phyloP scores from a whole-genome alignment of 1,139 yeast genomes.

The Blastobotrys elegans region DNA sequence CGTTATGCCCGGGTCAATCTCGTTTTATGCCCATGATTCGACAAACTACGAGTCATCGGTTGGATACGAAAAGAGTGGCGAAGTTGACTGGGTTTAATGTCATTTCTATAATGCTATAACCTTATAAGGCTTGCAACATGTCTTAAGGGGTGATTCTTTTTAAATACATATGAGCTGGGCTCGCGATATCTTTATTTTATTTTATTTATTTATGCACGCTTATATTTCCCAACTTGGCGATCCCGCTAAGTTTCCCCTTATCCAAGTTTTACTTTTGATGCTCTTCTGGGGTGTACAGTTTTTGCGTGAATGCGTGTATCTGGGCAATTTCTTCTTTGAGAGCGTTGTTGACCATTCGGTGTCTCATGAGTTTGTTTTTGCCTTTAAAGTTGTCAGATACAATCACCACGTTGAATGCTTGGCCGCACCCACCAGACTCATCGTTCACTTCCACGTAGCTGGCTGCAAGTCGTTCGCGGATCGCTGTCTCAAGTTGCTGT shows the following conservation, averaged over 20 bases:
- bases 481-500: constrained; percentile 29
- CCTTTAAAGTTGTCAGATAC: constrained; percentile 75
- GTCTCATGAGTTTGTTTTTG: constrained; percentile 81
- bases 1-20: constrained; percentile 13
- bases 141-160: too few species aligned
- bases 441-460: constrained; percentile 36
- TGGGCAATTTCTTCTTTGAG: constrained; percentile 75
- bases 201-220: not conserved
- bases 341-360: constrained; percentile 74
- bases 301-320: constrained; percentile 94
- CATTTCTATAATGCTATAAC: constrained; percentile 2
- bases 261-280: too few species aligned
- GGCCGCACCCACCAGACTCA: constrained; percentile 68
- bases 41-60: not conserved
- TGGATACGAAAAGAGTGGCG: constrained; percentile 10
- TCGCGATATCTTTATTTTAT: too few species aligned
- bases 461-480: constrained; percentile 34
- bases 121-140: constrained; percentile 6
- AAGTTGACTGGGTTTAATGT: constrained; percentile 15
- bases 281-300: constrained; percentile 44
- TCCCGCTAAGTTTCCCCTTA: too few species aligned
- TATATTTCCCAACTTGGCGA: too few species aligned
- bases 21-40: constrained; percentile 13
- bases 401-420: constrained; percentile 74
- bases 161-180: too few species aligned